Percentiles rank a stretch among this genome's conserved stretches.
These are phyloP conservation scores for Pseudogymnoascus sp. DNA, from an alignment of 2,329 filamentous ascomycete genomes.

Conservation along the genomic window DNA sequence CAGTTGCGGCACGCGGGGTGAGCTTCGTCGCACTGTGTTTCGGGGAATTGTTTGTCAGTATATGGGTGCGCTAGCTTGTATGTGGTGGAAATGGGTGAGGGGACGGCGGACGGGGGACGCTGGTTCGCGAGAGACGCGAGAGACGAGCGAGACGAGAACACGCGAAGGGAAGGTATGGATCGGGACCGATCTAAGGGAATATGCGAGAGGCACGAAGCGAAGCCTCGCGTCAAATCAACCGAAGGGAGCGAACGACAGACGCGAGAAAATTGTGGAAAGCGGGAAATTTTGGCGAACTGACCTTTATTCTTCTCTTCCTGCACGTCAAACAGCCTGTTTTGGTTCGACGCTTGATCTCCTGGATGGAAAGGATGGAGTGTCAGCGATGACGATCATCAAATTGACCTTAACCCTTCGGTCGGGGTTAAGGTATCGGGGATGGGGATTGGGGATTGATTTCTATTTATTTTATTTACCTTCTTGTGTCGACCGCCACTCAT, in stretches of 20 bases:
- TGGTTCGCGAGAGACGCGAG: constrained; percentile 19
- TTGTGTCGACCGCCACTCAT: constrained; percentile 56
- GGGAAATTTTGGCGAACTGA: constrained; percentile 32
- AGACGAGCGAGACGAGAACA: constrained; percentile 12
- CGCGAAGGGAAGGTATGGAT: constrained; percentile 20
- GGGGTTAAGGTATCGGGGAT: constrained; percentile 11
- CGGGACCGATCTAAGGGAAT: background rate
- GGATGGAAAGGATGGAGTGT: constrained; percentile 8
- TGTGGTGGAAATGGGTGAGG: constrained; percentile 14
- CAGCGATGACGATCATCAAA: constrained; percentile 4
- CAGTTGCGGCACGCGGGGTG: constrained; percentile 89
- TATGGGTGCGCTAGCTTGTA: constrained; percentile 9
- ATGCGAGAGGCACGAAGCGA: constrained; percentile 2
- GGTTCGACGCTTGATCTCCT: constrained; percentile 68
- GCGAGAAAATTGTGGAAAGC: constrained; percentile 15
- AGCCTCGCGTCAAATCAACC: constrained; percentile 24
- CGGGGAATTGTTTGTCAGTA: constrained; percentile 17
- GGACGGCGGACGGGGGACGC: constrained; percentile 18
- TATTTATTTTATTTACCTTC: constrained; percentile 25
- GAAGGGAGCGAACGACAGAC: constrained; percentile 19
- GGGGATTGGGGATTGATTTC: constrained; percentile 6
- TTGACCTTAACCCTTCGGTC: background rate
- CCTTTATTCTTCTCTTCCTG: constrained; percentile 64
- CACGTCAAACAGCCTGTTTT: constrained; percentile 64
- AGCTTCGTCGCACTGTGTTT: constrained; percentile 79